phyloP scores from a whole-genome alignment of 495 filamentous ascomycete species.

The Hypoxylon crocopeplum region DNA sequence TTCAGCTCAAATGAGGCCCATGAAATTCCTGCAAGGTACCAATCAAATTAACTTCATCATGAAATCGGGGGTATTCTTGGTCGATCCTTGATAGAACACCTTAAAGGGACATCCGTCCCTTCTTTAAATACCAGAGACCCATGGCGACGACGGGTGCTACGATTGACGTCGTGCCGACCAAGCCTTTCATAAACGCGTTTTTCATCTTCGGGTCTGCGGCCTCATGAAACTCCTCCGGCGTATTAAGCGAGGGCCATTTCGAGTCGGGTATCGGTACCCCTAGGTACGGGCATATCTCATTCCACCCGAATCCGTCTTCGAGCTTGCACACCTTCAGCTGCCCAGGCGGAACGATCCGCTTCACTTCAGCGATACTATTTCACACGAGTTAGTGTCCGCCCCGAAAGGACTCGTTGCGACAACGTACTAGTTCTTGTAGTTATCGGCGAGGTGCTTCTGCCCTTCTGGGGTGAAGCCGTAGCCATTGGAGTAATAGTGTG shows the following conservation, averaged over 20 bases:
- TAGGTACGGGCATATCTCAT: conserved; percentile 40
- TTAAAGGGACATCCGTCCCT: conserved; percentile 11
- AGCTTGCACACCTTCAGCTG: conserved; percentile 38
- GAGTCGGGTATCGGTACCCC: conserved; percentile 38
- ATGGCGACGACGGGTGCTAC: conserved; percentile 24
- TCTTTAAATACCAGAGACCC: conserved; percentile 29
- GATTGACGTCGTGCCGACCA: conserved; percentile 25
- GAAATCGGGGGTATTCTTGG: too few species aligned
- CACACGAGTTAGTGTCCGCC: background rate
- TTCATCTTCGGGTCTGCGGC: conserved; percentile 8
- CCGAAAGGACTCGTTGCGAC: too few species aligned
- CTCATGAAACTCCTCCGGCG: conserved; percentile 33
- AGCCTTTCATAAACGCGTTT: conserved; percentile 18
- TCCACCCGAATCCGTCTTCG: conserved; percentile 45
- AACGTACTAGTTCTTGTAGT: conserved; percentile 42
- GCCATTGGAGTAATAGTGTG: conserved; percentile 29
- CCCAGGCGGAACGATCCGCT: conserved; percentile 40
- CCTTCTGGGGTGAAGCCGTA: conserved; percentile 24
- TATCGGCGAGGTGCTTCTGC: conserved; percentile 21
- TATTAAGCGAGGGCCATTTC: conserved; percentile 35
- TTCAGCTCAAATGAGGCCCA: too few species aligned
- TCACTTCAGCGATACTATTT: conserved; percentile 40
- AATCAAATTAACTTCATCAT: too few species aligned
- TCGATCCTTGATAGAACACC: background rate
- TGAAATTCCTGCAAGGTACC: too few species aligned